These are phyloP conservation scores for Adansonia gregorii DNA, from an alignment of 441 rosid species.

Conservation along the genomic window DNA sequence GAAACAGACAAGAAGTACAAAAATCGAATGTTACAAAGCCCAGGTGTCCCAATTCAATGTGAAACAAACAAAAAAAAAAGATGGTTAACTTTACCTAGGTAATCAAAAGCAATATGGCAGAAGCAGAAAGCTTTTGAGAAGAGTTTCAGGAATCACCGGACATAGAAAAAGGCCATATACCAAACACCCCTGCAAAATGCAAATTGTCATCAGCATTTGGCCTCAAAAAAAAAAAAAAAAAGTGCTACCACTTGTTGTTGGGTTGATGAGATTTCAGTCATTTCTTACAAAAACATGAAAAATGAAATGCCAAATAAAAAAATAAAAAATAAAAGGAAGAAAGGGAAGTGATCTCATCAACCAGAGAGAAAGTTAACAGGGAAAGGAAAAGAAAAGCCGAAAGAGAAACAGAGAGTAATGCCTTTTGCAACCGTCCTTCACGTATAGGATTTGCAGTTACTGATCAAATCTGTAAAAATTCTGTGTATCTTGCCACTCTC, in stretches of 20 bases:
- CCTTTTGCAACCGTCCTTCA: constrained; percentile 36
- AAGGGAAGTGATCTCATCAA: too few relatives aligned
- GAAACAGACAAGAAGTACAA: constrained; percentile 20
- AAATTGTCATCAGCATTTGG: constrained; percentile 23
- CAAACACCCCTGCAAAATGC: constrained; percentile 32
- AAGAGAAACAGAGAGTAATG: too few relatives aligned
- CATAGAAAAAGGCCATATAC: neutral
- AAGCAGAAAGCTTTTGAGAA: neutral
- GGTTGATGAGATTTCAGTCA: too few relatives aligned
- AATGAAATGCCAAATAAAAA: too few relatives aligned
- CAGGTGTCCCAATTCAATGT: constrained; percentile 41
- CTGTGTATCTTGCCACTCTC: neutral
- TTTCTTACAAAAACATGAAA: too few relatives aligned
- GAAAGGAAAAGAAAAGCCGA: too few relatives aligned
- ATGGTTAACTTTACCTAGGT: constrained; percentile 16
- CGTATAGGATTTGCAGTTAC: constrained; percentile 32
- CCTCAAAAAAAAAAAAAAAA: too few relatives aligned
- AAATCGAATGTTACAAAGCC: constrained; percentile 10
- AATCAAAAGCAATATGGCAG: too few relatives aligned
- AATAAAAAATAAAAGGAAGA: too few relatives aligned
- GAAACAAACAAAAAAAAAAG: constrained; percentile 28
- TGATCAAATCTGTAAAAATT: constrained; percentile 6
- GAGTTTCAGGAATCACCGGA: too few relatives aligned
- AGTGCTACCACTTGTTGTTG: too few relatives aligned
- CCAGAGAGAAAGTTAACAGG: too few relatives aligned